Conservation (phyloP, 441 rosid species). For the Populus trichocarpa region DNA sequence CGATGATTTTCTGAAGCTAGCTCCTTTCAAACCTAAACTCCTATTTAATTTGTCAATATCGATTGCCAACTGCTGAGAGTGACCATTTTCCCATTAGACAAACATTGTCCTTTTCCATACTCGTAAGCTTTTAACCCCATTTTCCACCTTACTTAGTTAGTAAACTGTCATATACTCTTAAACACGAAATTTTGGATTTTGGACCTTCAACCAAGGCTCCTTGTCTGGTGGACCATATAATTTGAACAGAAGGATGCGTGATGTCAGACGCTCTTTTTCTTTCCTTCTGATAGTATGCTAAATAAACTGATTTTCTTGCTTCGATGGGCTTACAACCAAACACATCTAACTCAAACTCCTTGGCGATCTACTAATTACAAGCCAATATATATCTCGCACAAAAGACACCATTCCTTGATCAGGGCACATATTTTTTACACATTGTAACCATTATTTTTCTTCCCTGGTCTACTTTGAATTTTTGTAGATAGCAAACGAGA, state of each 20-base stretch:
- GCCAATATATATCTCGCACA: constrained; percentile 15
- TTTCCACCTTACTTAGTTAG: constrained; percentile 25
- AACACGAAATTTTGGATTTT: not conserved
- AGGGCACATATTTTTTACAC: constrained; percentile 4
- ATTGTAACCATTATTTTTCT: not conserved
- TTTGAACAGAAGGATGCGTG: constrained; percentile 15
- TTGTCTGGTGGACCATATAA: constrained; percentile 37
- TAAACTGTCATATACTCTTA: constrained; percentile 25
- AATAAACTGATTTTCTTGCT: constrained; percentile 67
- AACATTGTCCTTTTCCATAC: constrained; percentile 10
- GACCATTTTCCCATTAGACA: constrained; percentile 15
- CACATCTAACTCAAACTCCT: constrained; percentile 24
- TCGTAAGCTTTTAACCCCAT: constrained; percentile 9
- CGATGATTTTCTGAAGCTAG: constrained; percentile 15
- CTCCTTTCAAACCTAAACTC: constrained; percentile 32
- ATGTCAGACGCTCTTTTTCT: constrained; percentile 28
- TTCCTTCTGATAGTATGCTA: constrained; percentile 51
- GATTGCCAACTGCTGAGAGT: constrained; percentile 33
- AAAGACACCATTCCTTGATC: constrained; percentile 20
- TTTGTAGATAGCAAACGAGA: not conserved
- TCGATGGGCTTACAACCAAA: constrained; percentile 48
- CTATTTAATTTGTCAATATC: constrained; percentile 29
- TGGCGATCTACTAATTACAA: constrained; percentile 17
- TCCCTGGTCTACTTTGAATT: not conserved
- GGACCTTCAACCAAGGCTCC: constrained; percentile 36